Conservation (phyloP, 2,329 filamentous ascomycete species). For the Blastomyces percursus region DNA sequence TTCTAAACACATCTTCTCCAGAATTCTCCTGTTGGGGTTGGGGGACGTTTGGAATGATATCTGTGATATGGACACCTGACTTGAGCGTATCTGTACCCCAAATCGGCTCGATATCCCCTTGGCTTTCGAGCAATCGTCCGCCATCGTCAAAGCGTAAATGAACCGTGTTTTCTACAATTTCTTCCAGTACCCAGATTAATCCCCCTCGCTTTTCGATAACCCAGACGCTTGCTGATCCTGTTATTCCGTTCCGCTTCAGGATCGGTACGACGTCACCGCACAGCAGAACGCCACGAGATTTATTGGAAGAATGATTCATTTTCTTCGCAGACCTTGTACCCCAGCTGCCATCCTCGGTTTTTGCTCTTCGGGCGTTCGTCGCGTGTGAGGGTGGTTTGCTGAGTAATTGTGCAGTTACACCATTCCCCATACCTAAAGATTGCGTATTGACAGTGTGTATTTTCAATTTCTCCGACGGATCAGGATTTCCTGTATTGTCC, state of each 20-base stretch:
- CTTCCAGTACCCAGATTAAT: conserved; percentile 94
- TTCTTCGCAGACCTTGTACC: conserved; percentile 41
- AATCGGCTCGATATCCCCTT: conserved; percentile 70
- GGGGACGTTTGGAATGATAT: conserved; percentile 71
- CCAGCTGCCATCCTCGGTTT: conserved; percentile 47
- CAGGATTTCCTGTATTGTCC: conserved; percentile 31
- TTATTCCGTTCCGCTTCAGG: conserved; percentile 84
- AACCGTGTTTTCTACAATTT: conserved; percentile 90
- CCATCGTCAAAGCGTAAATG: conserved; percentile 66
- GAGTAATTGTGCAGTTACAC: conserved; percentile 77
- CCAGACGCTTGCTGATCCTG: conserved; percentile 90
- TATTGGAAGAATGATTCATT: conserved; percentile 57
- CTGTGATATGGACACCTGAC: conserved; percentile 61
- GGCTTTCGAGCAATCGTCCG: conserved; percentile 57
- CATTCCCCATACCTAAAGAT: conserved; percentile 57
- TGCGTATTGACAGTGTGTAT: conserved; percentile 29
- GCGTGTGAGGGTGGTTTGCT: conserved; percentile 63
- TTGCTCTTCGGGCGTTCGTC: conserved; percentile 38
- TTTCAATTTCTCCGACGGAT: conserved; percentile 36
- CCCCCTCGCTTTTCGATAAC: conserved; percentile 94
- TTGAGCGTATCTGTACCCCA: conserved; percentile 64
- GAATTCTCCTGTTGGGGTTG: conserved; percentile 59
- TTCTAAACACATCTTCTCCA: conserved; percentile 61
- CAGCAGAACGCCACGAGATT: conserved; percentile 77
- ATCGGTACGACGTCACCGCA: conserved; percentile 99